A percentile compares a stretch with the other conserved stretches of the same genome.
These are phyloP conservation scores for Salix udensis DNA, from an alignment of 345 rosid species.

Conservation along the genomic window DNA sequence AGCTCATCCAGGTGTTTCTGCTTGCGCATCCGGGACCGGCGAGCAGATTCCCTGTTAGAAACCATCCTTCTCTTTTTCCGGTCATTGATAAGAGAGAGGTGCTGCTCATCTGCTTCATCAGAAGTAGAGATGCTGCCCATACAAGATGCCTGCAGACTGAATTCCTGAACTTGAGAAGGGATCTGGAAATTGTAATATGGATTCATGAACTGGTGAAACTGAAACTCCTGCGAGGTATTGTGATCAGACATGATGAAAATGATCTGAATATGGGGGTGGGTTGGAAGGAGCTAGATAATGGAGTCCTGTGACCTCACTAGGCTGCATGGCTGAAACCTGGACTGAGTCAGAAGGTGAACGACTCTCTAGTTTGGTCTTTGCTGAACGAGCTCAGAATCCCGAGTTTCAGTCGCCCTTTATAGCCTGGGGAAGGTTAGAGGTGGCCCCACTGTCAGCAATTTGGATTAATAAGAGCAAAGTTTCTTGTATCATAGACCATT, in stretches of 20 bases:
- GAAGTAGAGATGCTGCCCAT: slow-evolving; percentile 72
- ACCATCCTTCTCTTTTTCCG: slow-evolving; percentile 92
- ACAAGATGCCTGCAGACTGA: slow-evolving; percentile 41
- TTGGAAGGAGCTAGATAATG: slow-evolving; percentile 36
- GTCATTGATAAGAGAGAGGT: slow-evolving; percentile 58
- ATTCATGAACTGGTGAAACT: slow-evolving; percentile 28
- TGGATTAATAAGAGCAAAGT: slow-evolving; percentile 15
- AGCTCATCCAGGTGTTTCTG: slow-evolving; percentile 96
- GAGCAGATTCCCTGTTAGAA: slow-evolving; percentile 91
- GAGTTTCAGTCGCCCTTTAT: slow-evolving; percentile 42
- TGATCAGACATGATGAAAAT: slow-evolving; percentile 30
- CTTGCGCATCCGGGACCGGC: slow-evolving; percentile 91
- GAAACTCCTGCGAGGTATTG: slow-evolving; percentile 27
- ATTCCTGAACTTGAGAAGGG: slow-evolving; percentile 31
- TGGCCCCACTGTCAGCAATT: slow-evolving; percentile 46
- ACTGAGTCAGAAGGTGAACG: neutral
- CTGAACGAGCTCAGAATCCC: slow-evolving; percentile 25
- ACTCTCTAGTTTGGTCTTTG: slow-evolving; percentile 9
- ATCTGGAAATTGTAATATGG: slow-evolving; percentile 34
- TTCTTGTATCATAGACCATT: slow-evolving; percentile 13
- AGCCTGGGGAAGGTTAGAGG: slow-evolving; percentile 37
- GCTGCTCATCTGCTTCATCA: slow-evolving; percentile 73
- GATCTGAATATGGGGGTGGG: slow-evolving; percentile 45
- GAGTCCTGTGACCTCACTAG: slow-evolving; percentile 50
- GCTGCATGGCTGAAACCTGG: slow-evolving; percentile 47